Conservation (phyloP, 257 asterid genomes). For the Striga asiatica region DNA sequence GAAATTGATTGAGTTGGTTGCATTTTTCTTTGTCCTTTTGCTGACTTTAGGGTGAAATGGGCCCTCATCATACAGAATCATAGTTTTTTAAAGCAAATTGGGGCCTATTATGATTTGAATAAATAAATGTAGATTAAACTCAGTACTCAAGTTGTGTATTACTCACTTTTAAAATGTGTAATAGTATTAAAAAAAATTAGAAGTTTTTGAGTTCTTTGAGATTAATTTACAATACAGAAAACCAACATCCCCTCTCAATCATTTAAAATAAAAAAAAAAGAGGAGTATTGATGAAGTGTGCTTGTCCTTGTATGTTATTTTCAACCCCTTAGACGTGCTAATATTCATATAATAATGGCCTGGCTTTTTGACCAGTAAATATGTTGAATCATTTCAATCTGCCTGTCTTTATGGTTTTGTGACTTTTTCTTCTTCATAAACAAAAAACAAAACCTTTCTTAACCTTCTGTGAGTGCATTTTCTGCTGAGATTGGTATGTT, state of each 20-base stretch:
- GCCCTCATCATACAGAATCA: conserved; percentile 23
- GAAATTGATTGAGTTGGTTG: conserved; percentile 28
- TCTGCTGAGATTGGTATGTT: conserved; percentile 7
- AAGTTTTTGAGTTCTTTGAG: too few relatives aligned
- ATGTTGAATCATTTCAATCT: not conserved
- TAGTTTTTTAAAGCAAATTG: conserved; percentile 23
- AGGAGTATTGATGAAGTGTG: too few relatives aligned
- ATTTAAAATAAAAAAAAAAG: too few relatives aligned
- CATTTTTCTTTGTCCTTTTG: conserved; percentile 6
- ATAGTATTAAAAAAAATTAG: too few relatives aligned
- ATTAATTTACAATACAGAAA: too few relatives aligned
- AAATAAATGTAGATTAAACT: too few relatives aligned
- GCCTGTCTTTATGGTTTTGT: not conserved
- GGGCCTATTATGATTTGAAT: too few relatives aligned
- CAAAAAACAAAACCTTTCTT: not conserved
- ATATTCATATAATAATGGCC: conserved; percentile 17
- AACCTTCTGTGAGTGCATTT: conserved; percentile 9
- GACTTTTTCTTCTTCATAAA: not conserved
- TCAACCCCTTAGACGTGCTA: conserved; percentile 17
- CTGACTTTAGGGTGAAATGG: conserved; percentile 30
- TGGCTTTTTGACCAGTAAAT: conserved; percentile 15
- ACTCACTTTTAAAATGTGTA: too few relatives aligned
- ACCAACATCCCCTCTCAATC: too few relatives aligned
- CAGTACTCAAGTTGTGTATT: too few relatives aligned
- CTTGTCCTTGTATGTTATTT: conserved; percentile 16